A percentile compares a stretch with the other conserved stretches of the same genome.
Conservation (phyloP, 306 rosid species). For the Nissolia schottii region DNA sequence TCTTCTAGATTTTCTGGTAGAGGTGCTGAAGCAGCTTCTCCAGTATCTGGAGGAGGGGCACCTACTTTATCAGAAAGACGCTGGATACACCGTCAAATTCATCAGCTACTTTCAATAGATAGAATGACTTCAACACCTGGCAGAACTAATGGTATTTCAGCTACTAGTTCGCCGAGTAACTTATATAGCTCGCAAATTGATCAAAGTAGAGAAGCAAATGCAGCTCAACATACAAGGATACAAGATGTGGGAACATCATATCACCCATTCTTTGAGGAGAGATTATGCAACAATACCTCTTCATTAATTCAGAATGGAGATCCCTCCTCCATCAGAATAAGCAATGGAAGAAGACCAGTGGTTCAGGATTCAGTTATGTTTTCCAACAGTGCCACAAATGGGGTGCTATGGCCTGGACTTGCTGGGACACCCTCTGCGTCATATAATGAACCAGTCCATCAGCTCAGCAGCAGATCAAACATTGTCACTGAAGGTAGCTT, state of each 20-base stretch:
- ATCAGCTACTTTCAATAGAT: conserved; percentile 49
- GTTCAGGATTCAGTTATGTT: conserved; percentile 40
- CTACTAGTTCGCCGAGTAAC: conserved; percentile 37
- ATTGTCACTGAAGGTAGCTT: conserved; percentile 28
- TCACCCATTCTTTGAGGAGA: conserved; percentile 63
- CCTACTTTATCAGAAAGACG: conserved; percentile 84
- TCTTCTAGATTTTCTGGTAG: conserved; percentile 63
- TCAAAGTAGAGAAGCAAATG: conserved; percentile 46
- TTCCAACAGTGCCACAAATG: conserved; percentile 29
- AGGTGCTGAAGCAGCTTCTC: conserved; percentile 55
- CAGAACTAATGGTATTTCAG: conserved; percentile 46
- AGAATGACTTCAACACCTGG: conserved; percentile 43
- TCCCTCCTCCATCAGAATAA: conserved; percentile 34
- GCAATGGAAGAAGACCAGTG: conserved; percentile 43
- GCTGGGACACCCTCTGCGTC: conserved; percentile 36
- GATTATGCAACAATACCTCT: conserved; percentile 46
- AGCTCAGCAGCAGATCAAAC: conserved; percentile 40
- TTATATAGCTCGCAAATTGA: conserved; percentile 40
- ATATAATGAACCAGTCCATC: conserved; percentile 45
- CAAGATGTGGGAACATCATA: conserved; percentile 51
- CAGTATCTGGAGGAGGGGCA: conserved; percentile 67
- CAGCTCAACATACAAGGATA: conserved; percentile 35
- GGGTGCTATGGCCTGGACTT: conserved; percentile 51
- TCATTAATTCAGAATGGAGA: conserved; percentile 40
- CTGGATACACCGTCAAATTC: conserved; percentile 73